Base-by-base conservation (phyloP, 352 stramenopile species). In the Globisporangium abappressorium region DNA sequence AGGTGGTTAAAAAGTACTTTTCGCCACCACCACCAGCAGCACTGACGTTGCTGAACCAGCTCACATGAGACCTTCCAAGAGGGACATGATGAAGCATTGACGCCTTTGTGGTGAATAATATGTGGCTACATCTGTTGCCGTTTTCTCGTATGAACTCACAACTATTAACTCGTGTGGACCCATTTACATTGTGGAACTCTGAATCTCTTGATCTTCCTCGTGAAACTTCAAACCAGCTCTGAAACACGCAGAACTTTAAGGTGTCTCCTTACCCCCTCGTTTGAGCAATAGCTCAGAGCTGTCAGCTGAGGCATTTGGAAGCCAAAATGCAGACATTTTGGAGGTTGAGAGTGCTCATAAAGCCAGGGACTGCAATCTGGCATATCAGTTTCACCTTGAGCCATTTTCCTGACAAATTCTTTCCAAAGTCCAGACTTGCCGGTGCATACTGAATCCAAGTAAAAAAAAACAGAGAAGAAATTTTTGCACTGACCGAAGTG, bases 1-100 rank as follows among this genome's bases (percentile, higher is more conserved):
- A 81, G 33, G 91, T 94, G 69, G 75, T 98, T 26, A 60, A 78
- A 34, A 92, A 95, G 30, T 97, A 97, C 67, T 95, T 94, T 68
- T 34, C 54, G 3, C 63, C 51, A 14, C 57, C 63, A 3, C 63
- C 51, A 14, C 55, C 53, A 2, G 38, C 51, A 3, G 3, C 33
- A 24, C 3, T 24, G 33, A 28, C 49, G 60, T 49, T 18, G 12
- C 14, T 11, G 8, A 8, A 38, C 15, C n/a, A 36, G n/a, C 18
- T 22, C 33, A n/a, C 56, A 43, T 62, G 56, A 62, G 12, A 2
- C 22, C 28, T 33, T 5, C 28, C 6, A 22, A 57, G 20, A 57
- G 12, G 28, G 11, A 28, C 3, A 34, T 46, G 47, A 2, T 55
- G 54, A 46, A 46, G 38, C 5, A 15, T 15, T 51, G 43, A 3